These are phyloP conservation scores for Multifurca ochricompacta DNA, from an alignment of 768 basidiomycete species.

Conservation along the genomic window DNA sequence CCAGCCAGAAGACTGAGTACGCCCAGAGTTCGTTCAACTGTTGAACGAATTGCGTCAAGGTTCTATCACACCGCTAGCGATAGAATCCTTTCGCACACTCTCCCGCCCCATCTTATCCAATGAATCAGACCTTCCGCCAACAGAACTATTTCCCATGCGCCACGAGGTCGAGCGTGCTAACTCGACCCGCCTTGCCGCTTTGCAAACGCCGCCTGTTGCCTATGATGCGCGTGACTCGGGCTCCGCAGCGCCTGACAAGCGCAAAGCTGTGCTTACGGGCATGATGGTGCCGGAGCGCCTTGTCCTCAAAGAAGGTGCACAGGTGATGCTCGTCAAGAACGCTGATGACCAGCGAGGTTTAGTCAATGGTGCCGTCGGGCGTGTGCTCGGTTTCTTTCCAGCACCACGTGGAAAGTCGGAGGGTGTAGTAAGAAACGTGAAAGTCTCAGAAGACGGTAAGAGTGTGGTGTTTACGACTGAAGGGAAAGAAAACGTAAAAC, in stretches of 20 bases:
- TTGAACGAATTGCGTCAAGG: conserved; percentile 74
- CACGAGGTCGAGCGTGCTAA: conserved; percentile 66
- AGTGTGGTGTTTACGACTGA: conserved; percentile 21
- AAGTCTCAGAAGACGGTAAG: conserved; percentile 28
- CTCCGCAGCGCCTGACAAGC: conserved; percentile 32
- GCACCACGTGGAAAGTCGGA: conserved; percentile 27
- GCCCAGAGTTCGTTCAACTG: conserved; percentile 56
- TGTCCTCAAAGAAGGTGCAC: conserved; percentile 51
- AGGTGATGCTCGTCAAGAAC: conserved; percentile 70
- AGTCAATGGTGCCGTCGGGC: conserved; percentile 66
- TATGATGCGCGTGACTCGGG: conserved; percentile 51
- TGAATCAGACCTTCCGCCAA: conserved; percentile 33
- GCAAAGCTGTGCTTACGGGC: conserved; percentile 49
- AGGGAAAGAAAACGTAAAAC: conserved; percentile 32
- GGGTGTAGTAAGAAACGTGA: conserved; percentile 31
- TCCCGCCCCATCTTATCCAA: conserved; percentile 28
- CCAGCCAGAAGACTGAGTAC: neutral
- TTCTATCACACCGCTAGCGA: conserved; percentile 38
- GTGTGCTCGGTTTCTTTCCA: conserved; percentile 45
- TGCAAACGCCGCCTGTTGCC: conserved; percentile 35
- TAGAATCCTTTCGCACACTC: conserved; percentile 41
- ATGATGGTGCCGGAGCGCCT: conserved; percentile 54
- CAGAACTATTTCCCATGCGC: conserved; percentile 57
- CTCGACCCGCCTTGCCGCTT: conserved; percentile 39
- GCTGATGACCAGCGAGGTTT: conserved; percentile 40